A percentile compares a stretch with the other conserved stretches of the same genome.
Conservation (phyloP, 2,329 filamentous ascomycete genomes). For the Lachnellula hyalina region DNA sequence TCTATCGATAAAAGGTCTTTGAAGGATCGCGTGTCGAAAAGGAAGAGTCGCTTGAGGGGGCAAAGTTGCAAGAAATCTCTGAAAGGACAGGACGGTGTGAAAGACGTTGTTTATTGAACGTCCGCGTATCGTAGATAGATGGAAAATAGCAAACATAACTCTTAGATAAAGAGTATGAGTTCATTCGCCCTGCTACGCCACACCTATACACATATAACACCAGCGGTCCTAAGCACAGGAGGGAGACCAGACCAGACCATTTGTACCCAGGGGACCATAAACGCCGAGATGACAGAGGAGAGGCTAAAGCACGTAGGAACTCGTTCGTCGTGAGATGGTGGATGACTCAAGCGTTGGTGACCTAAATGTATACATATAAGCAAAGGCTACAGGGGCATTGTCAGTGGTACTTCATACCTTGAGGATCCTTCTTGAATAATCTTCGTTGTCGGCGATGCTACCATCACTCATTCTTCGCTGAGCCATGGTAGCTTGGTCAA, state of each 20-base stretch:
- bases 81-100: constrained; percentile 32
- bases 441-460: constrained; percentile 94
- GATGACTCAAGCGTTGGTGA: constrained; percentile 52
- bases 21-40: background rate
- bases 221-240: constrained; percentile 20
- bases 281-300: constrained; percentile 28
- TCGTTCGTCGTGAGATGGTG: constrained; percentile 35
- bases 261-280: constrained; percentile 21
- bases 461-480: constrained; percentile 84
- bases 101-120: constrained; percentile 10
- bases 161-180: constrained; percentile 20
- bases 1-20: background rate
- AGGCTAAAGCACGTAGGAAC: constrained; percentile 27
- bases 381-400: background rate
- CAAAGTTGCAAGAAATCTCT: constrained; percentile 12
- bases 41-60: background rate
- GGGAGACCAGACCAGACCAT: constrained; percentile 23
- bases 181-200: constrained; percentile 27
- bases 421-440: constrained; percentile 92
- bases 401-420: constrained; percentile 57
- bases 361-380: constrained; percentile 34
- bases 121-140: constrained; percentile 22
- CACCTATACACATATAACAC: constrained; percentile 31
- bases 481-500: constrained; percentile 78
- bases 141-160: constrained; percentile 14